Base-by-base conservation (phyloP, 129 eudicot species). In the Rutidosis leptorrhynchoides region DNA sequence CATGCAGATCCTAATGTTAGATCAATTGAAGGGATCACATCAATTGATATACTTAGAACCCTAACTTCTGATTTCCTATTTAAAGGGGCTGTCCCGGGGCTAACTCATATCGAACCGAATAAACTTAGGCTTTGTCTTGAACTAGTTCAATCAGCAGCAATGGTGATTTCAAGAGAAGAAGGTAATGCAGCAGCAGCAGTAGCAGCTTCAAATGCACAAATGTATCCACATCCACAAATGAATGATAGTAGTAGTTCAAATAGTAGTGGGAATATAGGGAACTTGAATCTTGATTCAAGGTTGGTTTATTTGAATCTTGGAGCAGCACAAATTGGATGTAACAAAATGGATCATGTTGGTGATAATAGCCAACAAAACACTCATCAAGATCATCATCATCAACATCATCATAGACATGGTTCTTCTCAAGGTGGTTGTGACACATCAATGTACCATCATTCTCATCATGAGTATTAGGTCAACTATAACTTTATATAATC, bases 141-240 rank as follows among this genome's bases (percentile, higher is more conserved):
- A 79, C 83, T 93, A 0, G 99, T 93, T 35, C 99, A 93, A 22
- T 88, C 96, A 1, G 99, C 99, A 0, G 99, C 99, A n/a, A 77
- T 93, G 93, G 99, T 93, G 61, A 93, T 93, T 8, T 93, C 95
- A 0, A 75, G 96, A 19, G 99, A 93, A 72, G 99, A 89, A 67
- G 92, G 83, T 7, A 85, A 77, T 27, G 84, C 78, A 48, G 74
- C 74, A 40, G 73, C 73, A 24, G 75, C n/a, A n/a, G n/a, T n/a
- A n/a, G n/a, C 69, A 25, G 71, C 71, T 22, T 58, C 67, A 9
- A 58, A 81, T 28, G 70, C 80, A 1, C 33, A 77, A 6, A 74
- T 85, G n/a, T 84, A 78, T 60, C 89, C n/a, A n/a, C n/a, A n/a
- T n/a, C n/a, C 87, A 11, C 84, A 80, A 12, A 75, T 77, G 87